These are phyloP conservation scores for Cydonia oblonga DNA, from an alignment of 331 rosid genomes.

Conservation along the genomic window DNA sequence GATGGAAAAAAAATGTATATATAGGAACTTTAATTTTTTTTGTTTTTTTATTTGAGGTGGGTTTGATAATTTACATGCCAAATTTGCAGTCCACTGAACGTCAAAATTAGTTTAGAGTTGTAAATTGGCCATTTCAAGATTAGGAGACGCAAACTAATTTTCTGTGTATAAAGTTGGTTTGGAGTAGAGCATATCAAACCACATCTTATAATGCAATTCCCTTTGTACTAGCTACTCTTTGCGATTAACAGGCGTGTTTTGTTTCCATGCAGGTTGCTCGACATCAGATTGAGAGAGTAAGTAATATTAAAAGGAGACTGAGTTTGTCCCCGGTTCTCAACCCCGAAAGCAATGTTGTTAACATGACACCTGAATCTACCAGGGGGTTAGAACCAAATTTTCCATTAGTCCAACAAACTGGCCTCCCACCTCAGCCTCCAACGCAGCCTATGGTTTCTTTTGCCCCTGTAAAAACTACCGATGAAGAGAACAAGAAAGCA, in stretches of 20 bases:
- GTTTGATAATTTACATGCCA: too few species aligned
- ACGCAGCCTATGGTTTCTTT: conserved; percentile 43
- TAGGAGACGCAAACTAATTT: background rate
- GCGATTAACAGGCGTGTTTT: background rate
- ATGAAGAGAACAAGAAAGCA: conserved; percentile 82
- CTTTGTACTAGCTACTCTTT: background rate
- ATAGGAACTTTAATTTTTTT: too few species aligned
- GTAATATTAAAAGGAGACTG: conserved; percentile 38
- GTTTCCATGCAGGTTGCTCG: conserved; percentile 45
- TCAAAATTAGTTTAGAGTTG: too few species aligned
- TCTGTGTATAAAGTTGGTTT: background rate
- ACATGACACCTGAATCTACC: conserved; percentile 31
- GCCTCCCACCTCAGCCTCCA: conserved; percentile 32
- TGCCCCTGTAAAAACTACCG: conserved; percentile 47
- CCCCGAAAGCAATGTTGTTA: background rate
- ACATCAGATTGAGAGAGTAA: conserved; percentile 49
- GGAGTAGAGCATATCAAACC: background rate
- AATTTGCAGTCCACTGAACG: too few species aligned
- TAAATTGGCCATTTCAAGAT: too few species aligned
- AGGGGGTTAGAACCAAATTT: conserved; percentile 32
- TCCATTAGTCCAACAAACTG: conserved; percentile 31
- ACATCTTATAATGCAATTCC: background rate
- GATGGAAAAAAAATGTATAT: too few species aligned
- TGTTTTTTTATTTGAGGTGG: too few species aligned
- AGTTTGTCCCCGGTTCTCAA: background rate